Percentiles rank a stretch among this genome's conserved stretches.
These are phyloP conservation scores for Phyllosticta citribraziliensis DNA, from an alignment of 2,329 filamentous ascomycete species.

Conservation along the genomic window DNA sequence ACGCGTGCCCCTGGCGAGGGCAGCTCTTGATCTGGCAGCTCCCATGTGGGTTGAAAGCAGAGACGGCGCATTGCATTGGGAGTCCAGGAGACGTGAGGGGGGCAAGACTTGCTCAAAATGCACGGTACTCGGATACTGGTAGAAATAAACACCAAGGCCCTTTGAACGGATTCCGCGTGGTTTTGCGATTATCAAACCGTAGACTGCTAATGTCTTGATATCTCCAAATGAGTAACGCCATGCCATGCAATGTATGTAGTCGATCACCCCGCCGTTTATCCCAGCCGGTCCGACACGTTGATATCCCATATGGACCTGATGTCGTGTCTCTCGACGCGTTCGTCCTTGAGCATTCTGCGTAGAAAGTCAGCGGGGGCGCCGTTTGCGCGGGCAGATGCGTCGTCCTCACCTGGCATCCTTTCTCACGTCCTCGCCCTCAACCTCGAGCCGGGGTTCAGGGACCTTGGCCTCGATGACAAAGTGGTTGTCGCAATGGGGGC, in stretches of 20 bases:
- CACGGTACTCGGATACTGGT: not conserved
- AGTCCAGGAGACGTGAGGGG: not conserved
- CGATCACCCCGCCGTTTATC: constrained; percentile 38
- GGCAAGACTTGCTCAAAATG: not conserved
- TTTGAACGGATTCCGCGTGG: not conserved
- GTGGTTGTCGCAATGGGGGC: constrained; percentile 98
- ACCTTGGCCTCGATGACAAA: constrained; percentile 84
- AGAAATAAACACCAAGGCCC: not conserved
- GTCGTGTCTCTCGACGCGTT: constrained; percentile 55
- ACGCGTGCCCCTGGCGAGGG: constrained; percentile 48
- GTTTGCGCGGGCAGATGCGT: constrained; percentile 11
- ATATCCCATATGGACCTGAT: constrained; percentile 65
- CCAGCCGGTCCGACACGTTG: constrained; percentile 64
- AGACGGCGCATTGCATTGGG: not conserved
- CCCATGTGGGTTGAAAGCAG: not conserved
- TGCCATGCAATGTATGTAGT: constrained; percentile 3
- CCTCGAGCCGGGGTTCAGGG: constrained; percentile 69
- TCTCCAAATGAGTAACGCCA: constrained; percentile 6
- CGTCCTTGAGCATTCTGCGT: constrained; percentile 77
- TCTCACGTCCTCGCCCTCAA: constrained; percentile 85
- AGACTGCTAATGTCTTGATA: not conserved
- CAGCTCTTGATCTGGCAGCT: constrained; percentile 6
- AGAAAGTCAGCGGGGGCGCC: not conserved
- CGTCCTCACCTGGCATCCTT: constrained; percentile 54
- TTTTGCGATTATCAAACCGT: not conserved